Conservation (phyloP, 1,284 basidiomycete genomes). For the Marasmius sp. region DNA sequence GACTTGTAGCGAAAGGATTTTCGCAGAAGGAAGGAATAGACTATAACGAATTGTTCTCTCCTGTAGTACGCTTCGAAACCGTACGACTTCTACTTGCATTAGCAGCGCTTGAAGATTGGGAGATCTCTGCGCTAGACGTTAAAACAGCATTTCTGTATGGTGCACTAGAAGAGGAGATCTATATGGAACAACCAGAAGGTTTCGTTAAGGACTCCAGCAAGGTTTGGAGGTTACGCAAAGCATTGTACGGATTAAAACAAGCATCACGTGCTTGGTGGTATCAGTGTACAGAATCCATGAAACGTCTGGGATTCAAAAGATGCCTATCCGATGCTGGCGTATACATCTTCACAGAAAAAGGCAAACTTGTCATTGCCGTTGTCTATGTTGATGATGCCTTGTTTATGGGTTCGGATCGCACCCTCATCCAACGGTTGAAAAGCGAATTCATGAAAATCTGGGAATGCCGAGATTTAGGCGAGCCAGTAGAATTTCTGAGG, state of each 20-base stretch:
- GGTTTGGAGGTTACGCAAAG: conserved; percentile 15
- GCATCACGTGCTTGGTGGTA: conserved; percentile 29
- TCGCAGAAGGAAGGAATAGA: neutral
- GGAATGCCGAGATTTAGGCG: conserved; percentile 25
- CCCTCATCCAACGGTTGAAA: conserved; percentile 10
- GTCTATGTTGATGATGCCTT: conserved; percentile 19
- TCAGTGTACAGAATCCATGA: conserved; percentile 21
- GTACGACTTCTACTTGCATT: conserved; percentile 26
- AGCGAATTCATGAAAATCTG: conserved; percentile 21
- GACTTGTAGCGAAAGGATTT: neutral
- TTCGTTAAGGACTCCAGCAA: no score
- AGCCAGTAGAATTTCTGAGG: conserved; percentile 20
- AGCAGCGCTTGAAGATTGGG: conserved; percentile 26
- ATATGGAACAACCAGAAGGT: conserved; percentile 33
- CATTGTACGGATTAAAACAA: conserved; percentile 35
- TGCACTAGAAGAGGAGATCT: conserved; percentile 33
- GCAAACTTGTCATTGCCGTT: neutral
- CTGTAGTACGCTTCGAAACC: neutral
- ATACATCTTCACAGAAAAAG: conserved; percentile 16
- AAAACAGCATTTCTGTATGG: conserved; percentile 37
- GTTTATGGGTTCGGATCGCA: conserved; percentile 14
- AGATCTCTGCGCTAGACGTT: conserved; percentile 36
- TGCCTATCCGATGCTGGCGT: conserved; percentile 21
- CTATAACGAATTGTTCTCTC: neutral
- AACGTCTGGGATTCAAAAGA: conserved; percentile 20